Evolutionary conservation across 2,329 filamentous ascomycete genomes (phyloP).

Genomic region (Onygenales sp.): DNA sequence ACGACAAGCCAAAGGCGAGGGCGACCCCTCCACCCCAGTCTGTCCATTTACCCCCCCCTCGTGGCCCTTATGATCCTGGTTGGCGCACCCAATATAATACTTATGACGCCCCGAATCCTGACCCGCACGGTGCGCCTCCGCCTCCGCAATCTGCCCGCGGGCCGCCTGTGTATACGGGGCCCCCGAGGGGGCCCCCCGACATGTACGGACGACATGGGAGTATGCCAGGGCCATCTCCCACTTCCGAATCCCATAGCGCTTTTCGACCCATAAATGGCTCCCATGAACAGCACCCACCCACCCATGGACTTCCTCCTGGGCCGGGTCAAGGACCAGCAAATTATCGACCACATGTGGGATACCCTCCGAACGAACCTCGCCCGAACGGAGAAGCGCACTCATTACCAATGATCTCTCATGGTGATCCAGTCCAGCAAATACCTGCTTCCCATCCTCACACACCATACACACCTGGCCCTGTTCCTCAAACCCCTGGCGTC

Average conservation of each 20-base stretch:
- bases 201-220: slow-evolving; percentile 24
- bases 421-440: slow-evolving; percentile 16
- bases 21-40: slow-evolving; percentile 3
- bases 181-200: slow-evolving; percentile 15
- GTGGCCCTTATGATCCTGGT: not conserved
- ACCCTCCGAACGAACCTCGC: slow-evolving; percentile 20
- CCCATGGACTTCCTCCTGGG: slow-evolving; percentile 5
- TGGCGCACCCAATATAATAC: slow-evolving; percentile 1
- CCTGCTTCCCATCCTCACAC: slow-evolving; percentile 15
- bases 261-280: slow-evolving; percentile 28
- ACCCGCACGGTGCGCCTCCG: not conserved
- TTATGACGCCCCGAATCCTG: not conserved
- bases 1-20: slow-evolving; percentile 6
- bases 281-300: slow-evolving; percentile 15
- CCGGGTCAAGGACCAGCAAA: slow-evolving; percentile 25
- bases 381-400: slow-evolving; percentile 22
- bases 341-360: slow-evolving; percentile 24
- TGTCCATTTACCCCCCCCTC: not conserved
- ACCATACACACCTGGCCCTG: slow-evolving; percentile 3
- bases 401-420: slow-evolving; percentile 21
- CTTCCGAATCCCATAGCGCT: slow-evolving; percentile 17
- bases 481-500: slow-evolving; percentile 20
- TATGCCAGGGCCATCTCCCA: slow-evolving; percentile 21
- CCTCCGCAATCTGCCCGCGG: slow-evolving; percentile 4
- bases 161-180: slow-evolving; percentile 4